Conservation (phyloP, 2,329 filamentous ascomycete genomes). For the Trichoderma arundinaceum region DNA sequence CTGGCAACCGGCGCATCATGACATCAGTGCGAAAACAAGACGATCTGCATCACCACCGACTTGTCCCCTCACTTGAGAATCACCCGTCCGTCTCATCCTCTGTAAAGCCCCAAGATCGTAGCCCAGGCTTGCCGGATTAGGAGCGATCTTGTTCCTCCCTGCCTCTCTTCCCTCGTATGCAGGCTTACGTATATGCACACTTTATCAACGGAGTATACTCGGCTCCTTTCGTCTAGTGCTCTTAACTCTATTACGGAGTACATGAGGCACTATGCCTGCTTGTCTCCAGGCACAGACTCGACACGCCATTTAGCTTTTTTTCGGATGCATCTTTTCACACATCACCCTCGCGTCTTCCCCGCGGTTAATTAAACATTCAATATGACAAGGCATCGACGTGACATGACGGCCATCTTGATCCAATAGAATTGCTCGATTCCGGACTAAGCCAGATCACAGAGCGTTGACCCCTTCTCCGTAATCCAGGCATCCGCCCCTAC, state of each 20-base stretch:
- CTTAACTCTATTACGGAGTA: too few species aligned
- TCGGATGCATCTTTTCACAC: background rate
- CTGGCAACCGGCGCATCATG: background rate
- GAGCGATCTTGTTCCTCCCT: background rate
- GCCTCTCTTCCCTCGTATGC: background rate
- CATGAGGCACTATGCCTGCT: too few species aligned
- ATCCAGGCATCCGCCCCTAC: constrained; percentile 22
- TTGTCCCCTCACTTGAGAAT: background rate
- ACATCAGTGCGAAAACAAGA: background rate
- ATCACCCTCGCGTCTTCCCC: background rate
- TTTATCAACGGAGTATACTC: too few species aligned
- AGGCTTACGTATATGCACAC: background rate
- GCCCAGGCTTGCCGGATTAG: background rate
- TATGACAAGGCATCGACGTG: background rate
- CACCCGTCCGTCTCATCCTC: too few species aligned
- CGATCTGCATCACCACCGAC: constrained; percentile 3
- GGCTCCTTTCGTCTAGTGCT: too few species aligned
- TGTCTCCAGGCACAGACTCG: too few species aligned
- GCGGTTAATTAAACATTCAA: background rate
- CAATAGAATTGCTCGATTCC: constrained; percentile 4
- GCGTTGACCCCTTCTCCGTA: constrained; percentile 2
- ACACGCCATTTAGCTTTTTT: background rate
- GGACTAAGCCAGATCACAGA: background rate
- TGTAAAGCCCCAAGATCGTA: background rate
- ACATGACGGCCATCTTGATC: constrained; percentile 10